Conservation (phyloP, 208 protist species). For the Leptomonas pyrrhocoris region DNA sequence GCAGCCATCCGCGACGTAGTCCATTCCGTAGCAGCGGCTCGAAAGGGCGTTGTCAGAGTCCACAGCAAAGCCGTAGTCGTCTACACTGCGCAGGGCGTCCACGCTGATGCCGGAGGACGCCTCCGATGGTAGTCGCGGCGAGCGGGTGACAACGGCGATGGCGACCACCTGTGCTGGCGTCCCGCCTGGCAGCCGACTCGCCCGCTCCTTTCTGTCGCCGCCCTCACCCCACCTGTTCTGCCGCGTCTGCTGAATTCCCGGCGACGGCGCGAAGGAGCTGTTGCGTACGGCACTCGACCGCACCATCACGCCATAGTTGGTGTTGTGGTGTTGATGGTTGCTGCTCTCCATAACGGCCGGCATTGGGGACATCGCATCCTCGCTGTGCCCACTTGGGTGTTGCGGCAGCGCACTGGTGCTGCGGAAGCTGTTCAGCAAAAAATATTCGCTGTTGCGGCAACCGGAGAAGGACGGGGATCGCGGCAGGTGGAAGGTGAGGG, state of each 20-base stretch:
- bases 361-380: not conserved
- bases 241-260: constrained; percentile 5
- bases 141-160: constrained; percentile 3
- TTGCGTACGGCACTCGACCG: not conserved
- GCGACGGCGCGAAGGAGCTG: not conserved
- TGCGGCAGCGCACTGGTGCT: not conserved
- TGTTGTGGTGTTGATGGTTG: too few species aligned
- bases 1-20: constrained; percentile 2
- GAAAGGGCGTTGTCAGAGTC: not conserved
- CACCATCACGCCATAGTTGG: not conserved
- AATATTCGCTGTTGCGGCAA: constrained; percentile 23
- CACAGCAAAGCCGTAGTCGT: constrained; percentile 9
- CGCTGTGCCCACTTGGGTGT: not conserved
- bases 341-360: not conserved
- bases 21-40: constrained; percentile 7
- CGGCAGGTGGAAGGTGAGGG: not conserved
- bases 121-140: not conserved
- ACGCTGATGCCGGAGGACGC: constrained; percentile 3
- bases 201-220: not conserved
- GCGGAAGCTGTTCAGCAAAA: constrained; percentile 23
- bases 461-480: constrained; percentile 6
- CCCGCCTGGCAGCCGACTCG: not conserved
- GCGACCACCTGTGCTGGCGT: not conserved
- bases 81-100: not conserved
- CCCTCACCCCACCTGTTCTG: not conserved